phyloP scores from a whole-genome alignment of 2,329 filamentous ascomycete species.

The Cyphellophora europaea region DNA sequence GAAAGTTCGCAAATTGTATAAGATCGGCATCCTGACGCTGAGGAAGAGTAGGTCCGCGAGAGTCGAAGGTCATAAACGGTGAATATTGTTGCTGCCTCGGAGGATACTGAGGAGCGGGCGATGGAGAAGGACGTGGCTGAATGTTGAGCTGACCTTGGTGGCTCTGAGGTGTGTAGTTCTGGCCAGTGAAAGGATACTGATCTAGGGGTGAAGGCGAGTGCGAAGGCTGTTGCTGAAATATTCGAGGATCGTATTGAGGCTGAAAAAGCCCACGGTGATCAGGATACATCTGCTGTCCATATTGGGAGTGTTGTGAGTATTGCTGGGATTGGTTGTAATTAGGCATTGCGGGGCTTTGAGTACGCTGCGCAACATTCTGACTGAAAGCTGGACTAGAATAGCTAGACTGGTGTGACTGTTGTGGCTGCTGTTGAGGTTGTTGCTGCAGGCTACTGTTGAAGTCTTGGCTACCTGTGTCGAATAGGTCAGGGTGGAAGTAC shows the following conservation, averaged over 20 bases:
- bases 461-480: slow-evolving; percentile 8
- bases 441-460: slow-evolving; percentile 11
- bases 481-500: slow-evolving; percentile 17
- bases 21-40: neutral
- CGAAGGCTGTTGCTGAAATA: slow-evolving; percentile 8
- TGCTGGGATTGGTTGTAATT: slow-evolving; percentile 12
- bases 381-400: slow-evolving; percentile 7
- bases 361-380: slow-evolving; percentile 10
- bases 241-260: slow-evolving; percentile 12
- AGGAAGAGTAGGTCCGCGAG: neutral
- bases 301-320: slow-evolving; percentile 10
- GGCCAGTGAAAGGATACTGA: slow-evolving; percentile 4
- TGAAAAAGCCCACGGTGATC: slow-evolving; percentile 3
- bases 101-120: slow-evolving; percentile 5
- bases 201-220: slow-evolving; percentile 7
- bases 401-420: slow-evolving; percentile 5
- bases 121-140: slow-evolving; percentile 8
- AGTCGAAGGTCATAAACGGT: neutral
- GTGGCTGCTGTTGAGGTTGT: slow-evolving; percentile 7
- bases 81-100: neutral
- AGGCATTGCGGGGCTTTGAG: slow-evolving; percentile 14
- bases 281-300: slow-evolving; percentile 1
- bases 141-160: neutral
- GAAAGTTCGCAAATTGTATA: slow-evolving; percentile 3
- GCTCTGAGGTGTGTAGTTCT: neutral